Percentiles rank a stretch among this genome's conserved stretches.
phyloP scores from a whole-genome alignment of 2,329 filamentous ascomycete species.

The Lecanicillium sp. region DNA sequence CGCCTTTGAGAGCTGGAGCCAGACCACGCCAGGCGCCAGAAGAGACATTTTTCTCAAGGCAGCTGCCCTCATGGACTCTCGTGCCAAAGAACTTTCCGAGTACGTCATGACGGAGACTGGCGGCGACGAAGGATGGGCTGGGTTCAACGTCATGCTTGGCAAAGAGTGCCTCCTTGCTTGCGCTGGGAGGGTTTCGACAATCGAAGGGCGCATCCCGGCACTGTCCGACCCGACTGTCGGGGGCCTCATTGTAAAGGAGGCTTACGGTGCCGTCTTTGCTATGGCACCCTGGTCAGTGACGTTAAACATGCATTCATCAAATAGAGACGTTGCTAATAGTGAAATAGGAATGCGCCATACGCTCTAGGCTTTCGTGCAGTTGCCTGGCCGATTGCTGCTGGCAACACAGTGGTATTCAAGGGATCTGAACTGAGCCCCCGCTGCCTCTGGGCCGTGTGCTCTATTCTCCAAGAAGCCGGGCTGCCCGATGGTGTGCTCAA shows the following conservation, averaged over 20 bases:
- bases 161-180: slow-evolving; percentile 33
- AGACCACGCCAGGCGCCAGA: slow-evolving; percentile 50
- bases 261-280: slow-evolving; percentile 21
- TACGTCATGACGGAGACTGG: slow-evolving; percentile 50
- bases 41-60: slow-evolving; percentile 65
- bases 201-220: slow-evolving; percentile 30
- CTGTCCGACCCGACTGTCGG: slow-evolving; percentile 21
- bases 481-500: slow-evolving; percentile 65
- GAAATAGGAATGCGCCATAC: slow-evolving; percentile 40
- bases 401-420: slow-evolving; percentile 66
- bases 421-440: slow-evolving; percentile 58
- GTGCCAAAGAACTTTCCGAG: slow-evolving; percentile 50
- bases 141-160: slow-evolving; percentile 29
- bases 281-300: slow-evolving; percentile 21
- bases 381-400: slow-evolving; percentile 57
- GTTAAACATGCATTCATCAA: not conserved
- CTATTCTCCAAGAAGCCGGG: slow-evolving; percentile 60
- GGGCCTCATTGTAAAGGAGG: slow-evolving; percentile 23
- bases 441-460: slow-evolving; percentile 51
- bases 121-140: slow-evolving; percentile 27
- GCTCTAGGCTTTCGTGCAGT: slow-evolving; percentile 44
- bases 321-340: not conserved
- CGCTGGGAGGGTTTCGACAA: slow-evolving; percentile 31
- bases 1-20: slow-evolving; percentile 64
- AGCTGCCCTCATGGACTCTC: slow-evolving; percentile 53